Base-by-base conservation (phyloP, 2,329 filamentous ascomycete species). In the Colletotrichum endophyticum region DNA sequence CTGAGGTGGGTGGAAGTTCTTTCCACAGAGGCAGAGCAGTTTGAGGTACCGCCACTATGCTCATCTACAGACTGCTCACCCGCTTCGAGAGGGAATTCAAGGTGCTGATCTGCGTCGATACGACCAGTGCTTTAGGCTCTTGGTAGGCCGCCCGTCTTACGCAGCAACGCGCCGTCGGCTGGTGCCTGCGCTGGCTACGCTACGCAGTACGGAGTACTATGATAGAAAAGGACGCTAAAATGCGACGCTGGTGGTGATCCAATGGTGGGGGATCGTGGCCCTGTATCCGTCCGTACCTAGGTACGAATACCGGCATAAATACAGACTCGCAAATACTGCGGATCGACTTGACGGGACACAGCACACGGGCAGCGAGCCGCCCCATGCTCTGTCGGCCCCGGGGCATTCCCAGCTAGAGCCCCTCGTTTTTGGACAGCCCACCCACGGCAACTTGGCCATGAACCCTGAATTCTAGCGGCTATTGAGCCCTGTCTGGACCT, bases 381-480 rank as follows among this genome's bases (percentile, higher is more conserved):
- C 57, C 57, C 70, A 32, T 67, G 73, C 70, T 30, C 39, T 39
- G 28, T 8, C n/a, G 22, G n/a, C 56, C 70, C n/a, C 11, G n/a
- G 16, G 73, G 57, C 30, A 32, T 22, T 73, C 63, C 36, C 56
- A 68, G 32, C 56, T 72, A 49, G 22, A 8, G n/a, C 53, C 34
- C 49, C 66, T 59, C 30, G 53, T 25, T 69, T 2, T 27, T 25
- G n/a, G 63, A 16, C 25, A 53, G n/a, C 62, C 16, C 63, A 53
- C 34, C 12, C 63, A 61, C 53, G 22, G n/a, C 53, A 44, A 39
- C 69, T 66, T 49, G 73, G 62, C 39, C 36, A 62, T 22, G 56
- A 76, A 68, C 70, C 70, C 70, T 76, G 70, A 28, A 64, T 57
- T 39, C 61, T 61, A 49, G 72, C 67, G 61, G 49, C 44, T 27